A percentile compares a stretch with the other conserved stretches of the same genome.
Conservation (phyloP, 2,329 filamentous ascomycete species). For the Fusarium sp. region DNA sequence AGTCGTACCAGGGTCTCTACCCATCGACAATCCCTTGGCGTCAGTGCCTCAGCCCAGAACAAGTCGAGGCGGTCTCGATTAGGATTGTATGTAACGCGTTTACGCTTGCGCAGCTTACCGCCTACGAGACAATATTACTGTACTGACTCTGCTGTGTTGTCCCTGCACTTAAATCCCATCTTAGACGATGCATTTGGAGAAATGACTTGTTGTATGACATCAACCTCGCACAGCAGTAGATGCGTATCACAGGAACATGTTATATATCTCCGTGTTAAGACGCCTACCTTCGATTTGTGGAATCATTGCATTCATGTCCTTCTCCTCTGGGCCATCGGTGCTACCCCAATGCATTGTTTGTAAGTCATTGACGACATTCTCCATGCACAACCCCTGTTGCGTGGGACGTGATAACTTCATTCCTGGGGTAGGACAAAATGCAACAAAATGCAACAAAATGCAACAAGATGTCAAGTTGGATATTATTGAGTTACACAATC, state of each 20-base stretch:
- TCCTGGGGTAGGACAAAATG: not conserved
- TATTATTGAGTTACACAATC: slow-evolving; percentile 18
- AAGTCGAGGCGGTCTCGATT: slow-evolving; percentile 20
- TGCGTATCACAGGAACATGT: slow-evolving; percentile 15
- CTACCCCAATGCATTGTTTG: slow-evolving; percentile 19
- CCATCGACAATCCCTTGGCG: slow-evolving; percentile 22
- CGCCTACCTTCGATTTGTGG: slow-evolving; percentile 3
- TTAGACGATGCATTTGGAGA: slow-evolving; percentile 8
- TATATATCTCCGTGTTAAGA: slow-evolving; percentile 36
- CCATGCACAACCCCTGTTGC: slow-evolving; percentile 24
- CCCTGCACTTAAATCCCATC: slow-evolving; percentile 28
- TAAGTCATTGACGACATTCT: slow-evolving; percentile 24
- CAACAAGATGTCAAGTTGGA: not conserved
- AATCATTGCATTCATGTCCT: slow-evolving; percentile 9
- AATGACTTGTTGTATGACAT: slow-evolving; percentile 21
- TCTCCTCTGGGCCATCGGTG: slow-evolving; percentile 14
- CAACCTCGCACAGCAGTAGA: slow-evolving; percentile 20
- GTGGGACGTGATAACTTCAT: not conserved
- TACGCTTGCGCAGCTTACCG: slow-evolving; percentile 38
- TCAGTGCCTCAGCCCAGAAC: slow-evolving; percentile 29
- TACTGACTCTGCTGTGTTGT: not conserved
- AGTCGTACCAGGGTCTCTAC: slow-evolving; percentile 20
- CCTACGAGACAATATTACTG: not conserved
- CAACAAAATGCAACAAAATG: not conserved
- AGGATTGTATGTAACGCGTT: slow-evolving; percentile 32